Base-by-base conservation (phyloP, 306 rosid species). In the Trifolium repens region DNA sequence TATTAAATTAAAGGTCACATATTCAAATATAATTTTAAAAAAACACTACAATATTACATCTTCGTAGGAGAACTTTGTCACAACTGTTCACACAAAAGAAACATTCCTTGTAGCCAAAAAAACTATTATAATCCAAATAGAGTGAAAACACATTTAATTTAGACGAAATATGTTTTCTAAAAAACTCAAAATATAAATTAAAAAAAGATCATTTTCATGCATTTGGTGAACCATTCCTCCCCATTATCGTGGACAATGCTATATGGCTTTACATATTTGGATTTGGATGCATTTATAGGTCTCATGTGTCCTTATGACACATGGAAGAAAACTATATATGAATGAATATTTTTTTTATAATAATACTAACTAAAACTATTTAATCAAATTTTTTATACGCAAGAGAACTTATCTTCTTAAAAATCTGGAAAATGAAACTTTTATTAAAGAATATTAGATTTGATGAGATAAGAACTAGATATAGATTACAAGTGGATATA, bases 151-250 rank as follows among this genome's bases (percentile, higher is more conserved):
- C 30, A 63, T 63, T 35, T 39, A 40, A 39, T 65, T 39, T 43
- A 55, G 71, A 42, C 54, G 12, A 19, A 67, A 5, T 40, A 42
- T 55, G 49, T 17, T 67, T 39, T 6, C n/a, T 1, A 27, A 53
- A 67, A 55, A 30, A 30, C 34, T 30, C 3, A 30, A 30, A 30
- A 30, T 30, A 30, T 6, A 39, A 16, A 54, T 11, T 9, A 13
- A 40, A 68, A 24, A 44, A 61, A 39, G 4, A 77, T 71, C 82
- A 24, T 52, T 78, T 37, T 70, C 82, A 71, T 59, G 37, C 32
- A 32, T 68, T 77, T 19, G 27, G 71, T 15, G 30, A 42, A 12
- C 16, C 5, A 32, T 16, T 55, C 39, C 24, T 5, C 22, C 68
- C 37, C 26, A 11, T 24, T 57, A 19, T 73, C 5, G 35, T 49